Percentiles rank a stretch among this genome's conserved stretches.
phyloP scores from a whole-genome alignment of 495 filamentous ascomycete genomes.

The Xylaria castorea region DNA sequence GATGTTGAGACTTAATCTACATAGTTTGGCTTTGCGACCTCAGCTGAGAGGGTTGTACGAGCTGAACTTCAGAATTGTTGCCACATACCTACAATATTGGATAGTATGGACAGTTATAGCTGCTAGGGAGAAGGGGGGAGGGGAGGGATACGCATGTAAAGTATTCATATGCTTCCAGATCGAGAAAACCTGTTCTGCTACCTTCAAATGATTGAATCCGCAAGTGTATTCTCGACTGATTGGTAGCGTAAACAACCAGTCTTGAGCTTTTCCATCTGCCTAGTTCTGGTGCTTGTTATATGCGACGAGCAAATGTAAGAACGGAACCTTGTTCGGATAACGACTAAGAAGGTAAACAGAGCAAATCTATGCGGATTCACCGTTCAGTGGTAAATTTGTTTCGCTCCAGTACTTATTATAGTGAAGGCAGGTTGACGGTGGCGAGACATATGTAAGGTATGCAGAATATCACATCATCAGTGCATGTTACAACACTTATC shows the following conservation, averaged over 20 bases:
- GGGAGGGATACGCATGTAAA: not conserved
- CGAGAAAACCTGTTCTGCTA: not conserved
- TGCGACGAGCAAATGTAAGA: not conserved
- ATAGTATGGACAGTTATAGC: not conserved
- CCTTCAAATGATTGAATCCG: not conserved
- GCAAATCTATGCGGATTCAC: not conserved
- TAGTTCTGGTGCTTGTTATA: not conserved
- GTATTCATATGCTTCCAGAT: not conserved
- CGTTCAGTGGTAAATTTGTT: not conserved
- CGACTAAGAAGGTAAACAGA: not conserved
- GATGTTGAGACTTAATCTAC: not conserved
- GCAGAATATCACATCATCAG: constrained; percentile 25
- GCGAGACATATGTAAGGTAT: constrained; percentile 10
- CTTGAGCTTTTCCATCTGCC: not conserved
- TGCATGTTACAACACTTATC: constrained; percentile 26
- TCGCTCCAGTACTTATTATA: not conserved
- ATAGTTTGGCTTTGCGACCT: not conserved
- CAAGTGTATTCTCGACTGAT: no score
- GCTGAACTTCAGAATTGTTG: constrained; percentile 15
- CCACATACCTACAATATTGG: constrained; percentile 6
- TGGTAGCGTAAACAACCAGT: not conserved
- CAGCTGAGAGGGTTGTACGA: constrained; percentile 19
- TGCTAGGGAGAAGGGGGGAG: no score
- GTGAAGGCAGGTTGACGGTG: constrained; percentile 5
- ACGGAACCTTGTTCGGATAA: not conserved